phyloP scores from a whole-genome alignment of 139 green algal genomes.

The Coelastrella sp. region DNA sequence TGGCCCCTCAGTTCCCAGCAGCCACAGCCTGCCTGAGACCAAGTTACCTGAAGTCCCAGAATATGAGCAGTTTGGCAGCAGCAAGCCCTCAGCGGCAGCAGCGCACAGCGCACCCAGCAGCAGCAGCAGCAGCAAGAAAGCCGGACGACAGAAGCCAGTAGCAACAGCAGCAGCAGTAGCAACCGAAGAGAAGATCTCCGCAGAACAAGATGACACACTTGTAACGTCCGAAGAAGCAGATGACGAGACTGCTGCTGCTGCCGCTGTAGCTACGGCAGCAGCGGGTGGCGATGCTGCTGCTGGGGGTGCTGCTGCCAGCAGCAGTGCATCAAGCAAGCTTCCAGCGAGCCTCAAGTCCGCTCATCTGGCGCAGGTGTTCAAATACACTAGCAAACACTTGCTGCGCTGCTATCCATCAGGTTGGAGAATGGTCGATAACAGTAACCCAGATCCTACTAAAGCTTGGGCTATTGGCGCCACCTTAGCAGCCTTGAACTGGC shows the following conservation, averaged over 20 bases:
- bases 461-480: conserved; percentile 10
- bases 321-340: background rate
- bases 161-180: background rate
- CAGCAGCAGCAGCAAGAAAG: background rate
- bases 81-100: background rate
- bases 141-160: background rate
- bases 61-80: background rate
- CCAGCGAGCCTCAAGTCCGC: background rate
- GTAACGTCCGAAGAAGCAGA: background rate
- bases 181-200: background rate
- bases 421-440: conserved; percentile 43
- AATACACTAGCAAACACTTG: conserved; percentile 35
- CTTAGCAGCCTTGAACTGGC: conserved; percentile 35
- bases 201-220: conserved; percentile 35
- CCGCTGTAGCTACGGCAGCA: background rate
- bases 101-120: background rate
- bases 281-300: background rate
- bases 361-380: background rate
- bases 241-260: background rate
- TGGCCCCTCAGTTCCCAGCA: conserved; percentile 22
- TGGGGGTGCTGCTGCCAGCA: background rate
- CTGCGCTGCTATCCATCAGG: conserved; percentile 38
- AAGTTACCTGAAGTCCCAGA: conserved; percentile 37
- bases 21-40: conserved; percentile 44
- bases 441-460: conserved; percentile 5